Base-by-base conservation (phyloP, 768 basidiomycete species). In the Pholiota microspora region DNA sequence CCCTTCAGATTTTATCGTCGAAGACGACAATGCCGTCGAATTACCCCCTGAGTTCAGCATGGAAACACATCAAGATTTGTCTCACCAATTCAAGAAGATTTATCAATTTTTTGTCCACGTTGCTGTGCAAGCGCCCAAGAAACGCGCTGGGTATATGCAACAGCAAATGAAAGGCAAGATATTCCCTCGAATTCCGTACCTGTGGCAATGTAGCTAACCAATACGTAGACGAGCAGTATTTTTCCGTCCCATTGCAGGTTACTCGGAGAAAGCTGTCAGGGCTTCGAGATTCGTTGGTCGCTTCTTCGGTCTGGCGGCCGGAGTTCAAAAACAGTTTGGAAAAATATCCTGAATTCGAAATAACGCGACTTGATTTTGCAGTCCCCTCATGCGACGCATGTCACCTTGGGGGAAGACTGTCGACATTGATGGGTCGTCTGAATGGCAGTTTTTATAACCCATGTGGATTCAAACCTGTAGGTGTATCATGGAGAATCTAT, bases 41-140 rank as follows among this genome's bases (percentile, higher is more conserved):
- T 75, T 92, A n/a, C 92, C 91, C 7, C 75, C 77, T 49, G 82
- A 87, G 62, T 96, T 92, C 71, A 93, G 90, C 68, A 85, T 89
- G 84, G 80, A 80, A 51, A 77, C 85, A 1, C 86, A 88, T 65
- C 84, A 92, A 64, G 88, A 91, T 61, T 74, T 89, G 16, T 72
- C 80, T 12, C 81, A 88, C 58, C 89, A 93, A 57, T 92, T 93
- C 80, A 94, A 93, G 71, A 85, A 88, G 34, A 77, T 94, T 40
- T 93, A 91, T 60, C 93, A 96, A 64, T 80, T 94, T 25, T 89
- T 94, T 59, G 89, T 94, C 10, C 85, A 94, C 60, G 72, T 95
- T 36, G 88, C 88, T 32, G 84, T 91, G 27, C 81, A 74, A 28
- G 75, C 81, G 4, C 67, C 74, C 15, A 68, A 66, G 2, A 74